A percentile compares a stretch with the other conserved stretches of the same genome.
Evolutionary conservation across 139 green algal species (phyloP).

Genomic region (Monoraphidium neglectum): DNA sequence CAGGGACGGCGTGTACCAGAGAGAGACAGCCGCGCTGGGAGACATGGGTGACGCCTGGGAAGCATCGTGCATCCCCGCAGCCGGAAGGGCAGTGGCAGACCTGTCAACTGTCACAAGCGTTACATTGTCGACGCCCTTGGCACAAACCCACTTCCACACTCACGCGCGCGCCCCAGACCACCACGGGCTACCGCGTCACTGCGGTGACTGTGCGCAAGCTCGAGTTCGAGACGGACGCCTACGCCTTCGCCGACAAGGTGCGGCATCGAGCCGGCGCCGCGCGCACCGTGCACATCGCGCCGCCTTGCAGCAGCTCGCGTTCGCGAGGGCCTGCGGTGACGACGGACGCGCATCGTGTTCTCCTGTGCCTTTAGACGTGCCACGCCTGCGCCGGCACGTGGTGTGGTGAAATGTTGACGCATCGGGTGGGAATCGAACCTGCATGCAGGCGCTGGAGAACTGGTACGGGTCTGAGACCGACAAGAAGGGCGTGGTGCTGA

Average conservation of each 20-base stretch:
- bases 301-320: too few relatives aligned
- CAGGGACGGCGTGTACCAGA: too few relatives aligned
- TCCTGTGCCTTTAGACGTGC: too few relatives aligned
- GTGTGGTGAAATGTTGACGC: neutral
- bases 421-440: neutral
- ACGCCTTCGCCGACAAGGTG: conserved; percentile 93
- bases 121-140: neutral
- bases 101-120: neutral
- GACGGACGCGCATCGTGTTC: too few relatives aligned
- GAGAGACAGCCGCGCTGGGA: too few relatives aligned
- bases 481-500: conserved; percentile 85
- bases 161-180: conserved; percentile 31
- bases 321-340: too few relatives aligned
- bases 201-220: conserved; percentile 95
- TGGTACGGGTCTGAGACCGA: conserved; percentile 85
- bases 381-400: too few relatives aligned
- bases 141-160: neutral
- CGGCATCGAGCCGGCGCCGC: too few relatives aligned
- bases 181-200: conserved; percentile 86
- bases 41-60: too few relatives aligned
- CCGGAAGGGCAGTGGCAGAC: neutral
- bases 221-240: conserved; percentile 95
- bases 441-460: conserved; percentile 68
- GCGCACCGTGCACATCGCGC: too few relatives aligned
- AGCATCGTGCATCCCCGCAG: too few relatives aligned